Conservation (phyloP, 2,329 filamentous ascomycete genomes). For the Alternaria novae-zelandiae region DNA sequence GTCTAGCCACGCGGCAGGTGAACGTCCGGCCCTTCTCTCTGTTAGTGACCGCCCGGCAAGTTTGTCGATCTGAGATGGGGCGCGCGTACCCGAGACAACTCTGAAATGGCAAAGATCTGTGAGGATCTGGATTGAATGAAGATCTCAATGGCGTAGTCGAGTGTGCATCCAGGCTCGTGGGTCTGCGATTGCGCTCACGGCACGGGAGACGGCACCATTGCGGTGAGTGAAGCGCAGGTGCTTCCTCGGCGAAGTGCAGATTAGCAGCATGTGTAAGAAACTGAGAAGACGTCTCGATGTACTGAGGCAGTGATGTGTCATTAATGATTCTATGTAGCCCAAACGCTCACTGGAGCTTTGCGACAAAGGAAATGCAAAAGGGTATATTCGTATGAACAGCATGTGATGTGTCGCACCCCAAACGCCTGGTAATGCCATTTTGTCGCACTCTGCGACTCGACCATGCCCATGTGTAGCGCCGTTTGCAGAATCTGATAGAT, state of each 20-base stretch:
- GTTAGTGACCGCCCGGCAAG: neutral
- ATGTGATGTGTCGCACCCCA: neutral
- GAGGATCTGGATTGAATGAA: neutral
- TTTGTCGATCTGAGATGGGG: neutral
- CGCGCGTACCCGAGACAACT: neutral
- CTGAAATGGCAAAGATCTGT: neutral
- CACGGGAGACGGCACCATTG: neutral
- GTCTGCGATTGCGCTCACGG: neutral
- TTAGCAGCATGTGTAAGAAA: neutral
- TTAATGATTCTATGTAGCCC: conserved; percentile 8
- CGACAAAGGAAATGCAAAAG: conserved; percentile 9
- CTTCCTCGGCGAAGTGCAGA: neutral
- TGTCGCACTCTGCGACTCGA: conserved; percentile 5
- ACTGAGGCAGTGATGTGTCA: neutral
- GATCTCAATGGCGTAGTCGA: neutral
- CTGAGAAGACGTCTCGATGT: neutral
- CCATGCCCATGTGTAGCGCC: conserved; percentile 6
- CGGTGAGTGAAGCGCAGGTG: neutral
- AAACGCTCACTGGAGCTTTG: neutral
- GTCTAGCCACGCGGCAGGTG: neutral
- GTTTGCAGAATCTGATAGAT: conserved; percentile 12
- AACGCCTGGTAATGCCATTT: conserved; percentile 7
- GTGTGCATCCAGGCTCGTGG: neutral
- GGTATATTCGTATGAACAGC: conserved; percentile 13
- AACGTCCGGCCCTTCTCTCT: neutral